Conservation (phyloP, 345 rosid genomes). For the Rhodamnia rubescens region DNA sequence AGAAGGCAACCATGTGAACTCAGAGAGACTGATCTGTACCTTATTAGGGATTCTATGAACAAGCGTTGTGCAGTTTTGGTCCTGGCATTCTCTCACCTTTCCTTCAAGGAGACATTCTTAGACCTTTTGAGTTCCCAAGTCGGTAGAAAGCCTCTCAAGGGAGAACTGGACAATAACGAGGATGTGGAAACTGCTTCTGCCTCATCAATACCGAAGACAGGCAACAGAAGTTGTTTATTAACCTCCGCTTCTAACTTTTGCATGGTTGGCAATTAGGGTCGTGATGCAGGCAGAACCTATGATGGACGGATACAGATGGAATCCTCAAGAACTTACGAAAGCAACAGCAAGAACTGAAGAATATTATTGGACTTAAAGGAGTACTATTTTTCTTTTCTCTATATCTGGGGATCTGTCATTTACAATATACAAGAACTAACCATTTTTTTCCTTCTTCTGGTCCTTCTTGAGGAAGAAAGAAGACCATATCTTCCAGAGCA, state of each 20-base stretch:
- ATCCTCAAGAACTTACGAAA: neutral
- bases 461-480: neutral
- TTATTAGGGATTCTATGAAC: neutral
- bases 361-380: neutral
- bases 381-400: neutral
- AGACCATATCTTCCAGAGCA: neutral
- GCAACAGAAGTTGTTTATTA: slow-evolving; percentile 46
- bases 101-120: slow-evolving; percentile 48
- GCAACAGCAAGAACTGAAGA: neutral
- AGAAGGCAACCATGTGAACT: neutral
- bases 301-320: neutral
- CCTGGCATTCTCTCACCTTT: slow-evolving; percentile 28
- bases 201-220: slow-evolving; percentile 68
- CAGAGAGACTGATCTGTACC: neutral
- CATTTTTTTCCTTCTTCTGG: neutral
- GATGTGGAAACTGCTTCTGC: slow-evolving; percentile 70
- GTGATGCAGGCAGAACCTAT: slow-evolving; percentile 69
- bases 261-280: slow-evolving; percentile 41
- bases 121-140: slow-evolving; percentile 77
- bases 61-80: neutral
- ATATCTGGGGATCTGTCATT: neutral
- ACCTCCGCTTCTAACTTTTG: slow-evolving; percentile 58
- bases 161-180: slow-evolving; percentile 53
- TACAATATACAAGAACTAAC: neutral
- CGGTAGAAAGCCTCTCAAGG: slow-evolving; percentile 62